Base-by-base conservation (phyloP, 1,284 basidiomycete genomes). In the Cryptococcus sp. region DNA sequence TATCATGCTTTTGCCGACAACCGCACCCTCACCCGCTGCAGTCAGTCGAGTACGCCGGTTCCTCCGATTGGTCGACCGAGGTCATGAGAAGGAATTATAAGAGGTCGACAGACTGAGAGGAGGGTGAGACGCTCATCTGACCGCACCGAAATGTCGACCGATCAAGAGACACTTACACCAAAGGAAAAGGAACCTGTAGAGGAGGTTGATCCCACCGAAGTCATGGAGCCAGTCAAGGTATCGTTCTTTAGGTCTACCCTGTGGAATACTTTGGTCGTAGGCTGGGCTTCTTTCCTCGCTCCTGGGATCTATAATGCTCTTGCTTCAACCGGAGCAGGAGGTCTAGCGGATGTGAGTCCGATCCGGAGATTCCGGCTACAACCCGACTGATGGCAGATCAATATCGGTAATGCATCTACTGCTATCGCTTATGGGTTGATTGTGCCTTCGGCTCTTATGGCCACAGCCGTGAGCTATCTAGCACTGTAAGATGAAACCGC, bases 251-350 rank as follows among this genome's bases (percentile, higher is more conserved):
- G 59, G 14, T 45, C 42, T 19, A 61, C 59, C 5, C 41, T 50
- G 23, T 31, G 39, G 10, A 50, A 73, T 39, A 60, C 63, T 19
- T 61, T 65, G 7, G 55, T 76, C 19, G 63, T 72, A 2, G 74
- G 75, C 3, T 24, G 57, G 2, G 68, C 65, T 53, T 70, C 66
- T 1, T 76, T 76, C 56, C 60, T 67, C 16, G 57, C 61, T 0
- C 74, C 73, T 0, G 73, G 73, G 2, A 56, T 64, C 19, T 75
- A 69, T 60, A 63, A 63, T 13, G 72, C 71, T 7, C 60, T 67
- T 50, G 62, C 65, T 3, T 52, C 66, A 2, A 62, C 57, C 13
- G 61, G 62, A 36, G 62, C 55, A 3, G 60, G 61, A 31, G 61
- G 60, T 16, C 50, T 54, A 2, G 50, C 53, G 25, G 47, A 70